Conservation (phyloP, 2,329 filamentous ascomycete species). For the Parastagonospora nodorum region DNA sequence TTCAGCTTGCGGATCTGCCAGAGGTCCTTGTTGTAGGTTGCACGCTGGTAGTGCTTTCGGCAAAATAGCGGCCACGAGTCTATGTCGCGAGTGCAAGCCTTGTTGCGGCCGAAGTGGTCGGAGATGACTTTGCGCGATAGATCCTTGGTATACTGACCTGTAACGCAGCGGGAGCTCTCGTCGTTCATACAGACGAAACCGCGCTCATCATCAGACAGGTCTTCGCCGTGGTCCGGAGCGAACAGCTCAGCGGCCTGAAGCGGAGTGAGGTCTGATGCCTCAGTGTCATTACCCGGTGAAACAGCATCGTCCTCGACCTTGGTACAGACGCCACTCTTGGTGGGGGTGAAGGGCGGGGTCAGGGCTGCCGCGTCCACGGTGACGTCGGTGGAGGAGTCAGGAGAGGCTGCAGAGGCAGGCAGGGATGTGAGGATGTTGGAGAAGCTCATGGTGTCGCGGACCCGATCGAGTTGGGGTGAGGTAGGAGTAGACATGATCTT, state of each 20-base stretch:
- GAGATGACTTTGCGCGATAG: conserved; percentile 48
- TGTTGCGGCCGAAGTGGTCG: conserved; percentile 48
- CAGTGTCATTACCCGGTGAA: not conserved
- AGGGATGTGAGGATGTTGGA: conserved; percentile 20
- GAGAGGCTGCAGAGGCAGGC: not conserved
- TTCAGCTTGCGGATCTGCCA: conserved; percentile 43
- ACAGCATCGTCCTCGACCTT: not conserved
- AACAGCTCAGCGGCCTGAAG: too few relatives aligned
- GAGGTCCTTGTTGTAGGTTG: conserved; percentile 41
- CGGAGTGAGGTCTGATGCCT: conserved; percentile 3
- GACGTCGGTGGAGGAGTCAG: not conserved
- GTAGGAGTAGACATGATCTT: conserved; percentile 12
- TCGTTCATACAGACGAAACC: conserved; percentile 43
- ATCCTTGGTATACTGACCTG: conserved; percentile 39
- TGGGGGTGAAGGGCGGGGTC: conserved; percentile 9
- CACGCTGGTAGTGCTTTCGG: conserved; percentile 49
- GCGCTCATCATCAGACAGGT: conserved; percentile 17
- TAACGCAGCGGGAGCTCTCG: conserved; percentile 34
- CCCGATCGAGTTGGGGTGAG: conserved; percentile 6
- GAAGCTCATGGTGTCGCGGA: conserved; percentile 32
- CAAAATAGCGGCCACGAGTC: conserved; percentile 43
- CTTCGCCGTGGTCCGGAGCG: not conserved
- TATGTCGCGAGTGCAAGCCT: conserved; percentile 40
- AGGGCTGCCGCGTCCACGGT: conserved; percentile 1
- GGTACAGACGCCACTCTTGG: not conserved